Conservation (phyloP, 495 filamentous ascomycete species). For the Lophiostoma macrostomum region DNA sequence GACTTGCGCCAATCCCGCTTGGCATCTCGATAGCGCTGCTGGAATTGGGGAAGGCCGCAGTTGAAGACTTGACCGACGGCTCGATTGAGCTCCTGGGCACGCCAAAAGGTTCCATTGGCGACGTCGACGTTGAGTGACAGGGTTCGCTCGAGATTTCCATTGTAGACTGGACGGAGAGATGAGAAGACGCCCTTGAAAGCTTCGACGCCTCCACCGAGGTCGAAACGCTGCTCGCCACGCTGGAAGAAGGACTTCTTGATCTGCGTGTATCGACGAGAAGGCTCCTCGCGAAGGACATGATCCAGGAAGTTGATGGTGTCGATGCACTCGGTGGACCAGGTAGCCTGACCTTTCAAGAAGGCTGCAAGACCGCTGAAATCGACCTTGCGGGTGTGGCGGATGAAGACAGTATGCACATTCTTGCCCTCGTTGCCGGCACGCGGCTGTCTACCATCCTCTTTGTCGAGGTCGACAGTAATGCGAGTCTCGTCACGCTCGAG, state of each 20-base stretch:
- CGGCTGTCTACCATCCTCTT: slow-evolving; percentile 44
- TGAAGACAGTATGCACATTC: slow-evolving; percentile 55
- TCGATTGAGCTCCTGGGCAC: slow-evolving; percentile 34
- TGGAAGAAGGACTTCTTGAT: slow-evolving; percentile 79
- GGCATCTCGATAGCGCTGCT: slow-evolving; percentile 4
- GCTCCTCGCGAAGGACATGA: slow-evolving; percentile 75
- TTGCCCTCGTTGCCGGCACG: slow-evolving; percentile 14
- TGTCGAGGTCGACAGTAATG: slow-evolving; percentile 64
- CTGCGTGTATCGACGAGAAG: slow-evolving; percentile 58
- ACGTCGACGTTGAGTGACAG: slow-evolving; percentile 76
- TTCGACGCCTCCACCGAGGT: slow-evolving; percentile 59
- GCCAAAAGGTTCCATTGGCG: slow-evolving; percentile 75
- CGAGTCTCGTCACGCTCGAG: slow-evolving; percentile 44
- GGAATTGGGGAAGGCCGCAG: slow-evolving; percentile 20
- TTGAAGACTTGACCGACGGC: slow-evolving; percentile 33
- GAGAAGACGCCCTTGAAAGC: slow-evolving; percentile 84
- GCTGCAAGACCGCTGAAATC: slow-evolving; percentile 58
- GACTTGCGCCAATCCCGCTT: slow-evolving; percentile 36
- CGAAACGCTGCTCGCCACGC: slow-evolving; percentile 41
- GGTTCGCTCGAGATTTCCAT: slow-evolving; percentile 39
- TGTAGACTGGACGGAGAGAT: slow-evolving; percentile 64
- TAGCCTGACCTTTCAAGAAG: slow-evolving; percentile 59
- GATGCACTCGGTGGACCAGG: slow-evolving; percentile 62
- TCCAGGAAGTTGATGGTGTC: slow-evolving; percentile 89
- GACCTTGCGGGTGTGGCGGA: slow-evolving; percentile 59